Base-by-base conservation (phyloP, 2,329 filamentous ascomycete genomes). In the Chaetomium sp. region DNA sequence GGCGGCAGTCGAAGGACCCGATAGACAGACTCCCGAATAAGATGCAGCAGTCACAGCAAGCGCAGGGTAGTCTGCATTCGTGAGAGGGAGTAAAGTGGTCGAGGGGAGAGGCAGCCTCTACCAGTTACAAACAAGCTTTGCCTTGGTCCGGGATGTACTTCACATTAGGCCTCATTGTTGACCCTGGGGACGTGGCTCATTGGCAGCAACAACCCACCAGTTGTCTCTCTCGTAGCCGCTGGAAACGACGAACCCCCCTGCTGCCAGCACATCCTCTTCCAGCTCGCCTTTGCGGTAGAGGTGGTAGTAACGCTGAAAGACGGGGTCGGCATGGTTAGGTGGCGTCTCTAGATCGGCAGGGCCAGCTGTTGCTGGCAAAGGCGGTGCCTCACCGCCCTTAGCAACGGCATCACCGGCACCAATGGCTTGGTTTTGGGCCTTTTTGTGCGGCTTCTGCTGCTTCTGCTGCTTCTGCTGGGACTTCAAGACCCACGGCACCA, bases 201-300 rank as follows among this genome's bases (percentile, higher is more conserved):
- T 69, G 65, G 68, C 57, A 57, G 67, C 68, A 60, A 97, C 88
- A 61, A 88, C 92, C 94, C 94, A 99, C 95, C 95, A 98, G 79
- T 99, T 99, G 75, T 98, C 95, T 80, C 89, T 93, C 75, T 99
- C 95, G 78, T 98, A 99, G 38, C 95, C 95, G 65, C 87, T 87
- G 69, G 91, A 88, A 27, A 95, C 72, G 16, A 97, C 87, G 57
- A 78, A 79, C 8, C 93, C 95, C 21, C 93, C 93, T 23, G 90
- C 93, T 19, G 84, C 82, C 58, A 77, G 75, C 64, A 97, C 85
- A 75, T 97, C 91, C 51, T 86, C 83, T 75, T 97, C 93, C 65
- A 99, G 81, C 79, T 99, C 95, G 19, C 91, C 91, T 74, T 91
- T 85, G 61, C 86, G 84, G 77, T 97, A 99, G 29, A 99, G 81